Base-by-base conservation (phyloP, 2,329 filamentous ascomycete genomes). In the Colletotrichum truncatum region DNA sequence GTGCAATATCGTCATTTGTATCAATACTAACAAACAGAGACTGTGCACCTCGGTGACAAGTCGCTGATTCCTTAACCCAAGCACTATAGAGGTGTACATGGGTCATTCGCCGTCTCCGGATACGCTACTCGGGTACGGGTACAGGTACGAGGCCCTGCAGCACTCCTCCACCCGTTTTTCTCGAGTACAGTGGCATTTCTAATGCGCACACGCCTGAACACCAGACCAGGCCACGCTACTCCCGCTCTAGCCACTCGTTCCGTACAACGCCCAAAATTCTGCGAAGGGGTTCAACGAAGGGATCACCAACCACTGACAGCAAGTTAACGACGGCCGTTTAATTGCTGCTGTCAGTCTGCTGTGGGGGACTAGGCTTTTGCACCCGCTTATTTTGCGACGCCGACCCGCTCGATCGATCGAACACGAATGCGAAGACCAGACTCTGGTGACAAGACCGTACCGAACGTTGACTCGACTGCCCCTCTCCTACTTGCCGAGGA, bases 161-260 rank as follows among this genome's bases (percentile, higher is more conserved):
- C 58, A 66, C 38, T 63, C 57, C 58, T 66, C 63, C 63, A 66
- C 63, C 51, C 51, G 58, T 56, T 62, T 62, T 66, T 63, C 62
- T 61, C 57, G 36, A 56, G 46, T 65, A 66, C 60, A 66, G 64
- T 66, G 64, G 64, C 52, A 67, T 67, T 67, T 67, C 66, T 67
- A 64, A 67, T 67, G 57, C 66, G 63, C 58, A 67, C 45, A 67
- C 45, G 46, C 63, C 18, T 52, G 26, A 60, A 46, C 49, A 55
- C 62, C 63, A 67, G 57, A 41, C 52, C 46, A 45, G 34, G 8
- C 60, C 46, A 67, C 66, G 46, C 66, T 54, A 43, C 57, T 32
- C 49, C 48, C 34, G 43, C 38, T 34, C 49, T 41, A 63, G 53
- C 53, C 64, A 38, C n/a, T 53, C 48, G 14, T 64, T 23, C 49